Conservation (phyloP, 2,329 filamentous ascomycete genomes). For the Sporothrix pallida region DNA sequence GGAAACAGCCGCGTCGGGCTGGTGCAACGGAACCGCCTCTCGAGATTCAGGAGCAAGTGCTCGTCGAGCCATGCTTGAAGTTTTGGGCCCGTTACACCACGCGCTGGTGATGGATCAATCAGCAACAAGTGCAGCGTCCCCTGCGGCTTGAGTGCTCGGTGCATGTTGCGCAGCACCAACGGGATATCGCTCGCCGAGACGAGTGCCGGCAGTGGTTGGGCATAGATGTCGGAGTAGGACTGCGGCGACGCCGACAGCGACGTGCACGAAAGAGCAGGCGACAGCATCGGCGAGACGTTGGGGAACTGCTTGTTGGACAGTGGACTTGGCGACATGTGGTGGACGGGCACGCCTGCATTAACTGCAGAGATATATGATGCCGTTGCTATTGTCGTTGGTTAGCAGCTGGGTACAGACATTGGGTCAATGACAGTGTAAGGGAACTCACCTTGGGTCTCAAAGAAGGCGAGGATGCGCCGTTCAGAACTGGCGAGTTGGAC, state of each 20-base stretch:
- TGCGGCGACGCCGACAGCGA: conserved; percentile 49
- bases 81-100: conserved; percentile 60
- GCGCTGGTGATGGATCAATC: conserved; percentile 66
- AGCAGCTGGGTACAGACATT: neutral
- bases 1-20: conserved; percentile 65
- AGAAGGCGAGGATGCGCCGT: conserved; percentile 54
- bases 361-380: conserved; percentile 57
- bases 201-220: conserved; percentile 61
- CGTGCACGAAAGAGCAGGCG: conserved; percentile 44
- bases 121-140: conserved; percentile 65
- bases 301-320: conserved; percentile 48
- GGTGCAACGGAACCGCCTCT: conserved; percentile 63
- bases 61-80: conserved; percentile 67
- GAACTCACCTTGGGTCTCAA: conserved; percentile 56
- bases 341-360: conserved; percentile 50
- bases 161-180: conserved; percentile 60
- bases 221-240: conserved; percentile 57
- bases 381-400: conserved; percentile 49
- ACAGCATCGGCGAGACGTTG: conserved; percentile 50
- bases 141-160: conserved; percentile 59
- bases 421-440: neutral
- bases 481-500: conserved; percentile 32
- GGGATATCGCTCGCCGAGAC: conserved; percentile 64
- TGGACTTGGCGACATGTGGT: conserved; percentile 54
- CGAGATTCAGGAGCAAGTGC: conserved; percentile 64